Evolutionary conservation across 768 basidiomycete species (phyloP), one percentile per base, ranked within the genome.

Genomic region (Tubosaeta sp.): DNA sequence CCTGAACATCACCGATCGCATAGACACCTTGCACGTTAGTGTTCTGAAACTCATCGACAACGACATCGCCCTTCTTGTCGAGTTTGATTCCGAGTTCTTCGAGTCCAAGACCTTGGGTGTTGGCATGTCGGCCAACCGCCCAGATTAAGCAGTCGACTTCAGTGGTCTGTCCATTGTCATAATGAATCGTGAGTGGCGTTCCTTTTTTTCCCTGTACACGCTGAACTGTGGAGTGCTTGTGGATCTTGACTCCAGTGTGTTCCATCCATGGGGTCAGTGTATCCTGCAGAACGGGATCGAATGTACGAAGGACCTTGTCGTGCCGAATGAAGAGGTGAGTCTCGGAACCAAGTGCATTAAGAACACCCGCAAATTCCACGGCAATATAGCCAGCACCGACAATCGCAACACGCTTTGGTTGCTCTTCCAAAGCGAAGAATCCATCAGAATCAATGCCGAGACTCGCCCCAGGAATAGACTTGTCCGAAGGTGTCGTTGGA

Each of bases 331-430:
- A 69, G 59, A 98, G 71, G 66, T 97, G 94, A 8, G 93, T 94
- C 71, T 98, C 92, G 33, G 86, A 80, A 19, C 95, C 93, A 51
- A 97, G 83, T 7, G 90, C 78, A 70, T 97, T 83, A 72, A 99
- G 83, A 50, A 99, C 83, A 17, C 97, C 97, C 5, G 95, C 92
- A 43, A 99, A 83, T 71, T 99, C 97, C 55, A 97, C 91, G 16
- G 94, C 94, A 60, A 99, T 98, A 69, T 99, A 99, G 1, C 97
- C 97, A 13, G 97, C 97, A 43, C 97, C 97, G 39, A 97, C 85
- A 50, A 98, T 86, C 4, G 86, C 95, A 29, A 97, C 94, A 52
- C 93, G 83, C 71, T 87, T 91, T 9, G 97, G 97, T 68, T 95
- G 93, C 47, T 87, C 80, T 58, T 83, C 83, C 42, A 99, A 82